Percentiles rank a stretch among this genome's conserved stretches.
Evolutionary conservation across 2,329 filamentous ascomycete genomes (phyloP).

Genomic region (Thermoascus crustaceus): DNA sequence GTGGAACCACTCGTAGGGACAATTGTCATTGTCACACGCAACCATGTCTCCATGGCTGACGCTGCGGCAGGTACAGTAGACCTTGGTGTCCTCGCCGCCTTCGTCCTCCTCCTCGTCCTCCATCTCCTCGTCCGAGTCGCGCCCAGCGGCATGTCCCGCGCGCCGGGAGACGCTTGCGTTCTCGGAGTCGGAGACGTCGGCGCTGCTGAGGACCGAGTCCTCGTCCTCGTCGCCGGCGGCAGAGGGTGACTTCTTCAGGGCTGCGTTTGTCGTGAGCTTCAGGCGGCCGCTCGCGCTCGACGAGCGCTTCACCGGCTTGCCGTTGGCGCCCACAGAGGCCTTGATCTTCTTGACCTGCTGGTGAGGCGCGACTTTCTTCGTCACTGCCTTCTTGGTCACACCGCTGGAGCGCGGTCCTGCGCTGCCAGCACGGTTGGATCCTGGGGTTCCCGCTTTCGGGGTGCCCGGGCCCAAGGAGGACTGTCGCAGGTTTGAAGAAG

Average conservation of each 20-base stretch:
- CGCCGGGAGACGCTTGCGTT: conserved; percentile 23
- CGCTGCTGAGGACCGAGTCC: conserved; percentile 46
- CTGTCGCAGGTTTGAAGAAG: conserved; percentile 50
- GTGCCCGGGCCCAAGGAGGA: conserved; percentile 57
- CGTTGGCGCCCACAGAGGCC: conserved; percentile 18
- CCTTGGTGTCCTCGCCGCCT: conserved; percentile 50
- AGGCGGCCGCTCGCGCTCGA: conserved; percentile 33
- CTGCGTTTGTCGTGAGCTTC: conserved; percentile 17
- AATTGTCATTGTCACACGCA: conserved; percentile 58
- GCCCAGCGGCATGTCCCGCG: conserved; percentile 8
- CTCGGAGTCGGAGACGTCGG: conserved; percentile 41
- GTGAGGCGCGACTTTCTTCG: conserved; percentile 50
- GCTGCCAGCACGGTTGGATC: conserved; percentile 49
- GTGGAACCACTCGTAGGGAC: conserved; percentile 61
- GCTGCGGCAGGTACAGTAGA: conserved; percentile 59
- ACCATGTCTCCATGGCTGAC: conserved; percentile 62
- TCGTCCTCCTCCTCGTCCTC: conserved; percentile 44
- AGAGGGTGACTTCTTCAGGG: conserved; percentile 35
- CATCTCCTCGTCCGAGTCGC: conserved; percentile 31
- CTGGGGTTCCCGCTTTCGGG: conserved; percentile 50
- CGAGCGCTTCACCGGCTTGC: conserved; percentile 35
- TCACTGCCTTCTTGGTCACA: conserved; percentile 37
- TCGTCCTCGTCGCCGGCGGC: conserved; percentile 40
- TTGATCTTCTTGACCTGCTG: conserved; percentile 40
- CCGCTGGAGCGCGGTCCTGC: conserved; percentile 43